Conservation (phyloP, 495 filamentous ascomycete species). For the Xylaria sp. region DNA sequence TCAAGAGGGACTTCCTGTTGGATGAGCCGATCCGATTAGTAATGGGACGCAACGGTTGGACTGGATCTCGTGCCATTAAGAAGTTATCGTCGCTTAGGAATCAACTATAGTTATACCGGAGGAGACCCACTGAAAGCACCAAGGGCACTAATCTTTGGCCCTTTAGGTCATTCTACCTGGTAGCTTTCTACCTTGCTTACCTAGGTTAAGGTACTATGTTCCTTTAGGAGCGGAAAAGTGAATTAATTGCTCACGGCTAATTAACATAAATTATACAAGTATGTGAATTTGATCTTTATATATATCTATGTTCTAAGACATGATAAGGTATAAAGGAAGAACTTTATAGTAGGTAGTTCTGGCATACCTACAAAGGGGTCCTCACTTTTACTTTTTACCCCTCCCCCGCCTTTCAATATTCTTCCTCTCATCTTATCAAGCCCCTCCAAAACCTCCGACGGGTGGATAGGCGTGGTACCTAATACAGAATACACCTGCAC, state of each 20-base stretch:
- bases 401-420: slow-evolving; percentile 10
- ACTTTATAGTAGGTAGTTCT: too few relatives aligned
- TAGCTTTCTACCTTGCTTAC: background rate
- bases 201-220: background rate
- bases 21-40: background rate
- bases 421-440: background rate
- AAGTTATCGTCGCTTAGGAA: slow-evolving; percentile 24
- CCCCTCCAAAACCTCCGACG: background rate
- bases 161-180: background rate
- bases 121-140: slow-evolving; percentile 4
- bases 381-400: slow-evolving; percentile 7
- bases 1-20: background rate
- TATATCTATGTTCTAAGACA: background rate
- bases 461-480: background rate
- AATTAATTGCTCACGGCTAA: background rate
- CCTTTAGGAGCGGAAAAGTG: background rate
- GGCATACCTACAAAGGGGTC: too few relatives aligned
- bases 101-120: background rate
- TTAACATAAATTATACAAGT: background rate
- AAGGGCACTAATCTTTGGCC: background rate
- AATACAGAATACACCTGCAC: too few relatives aligned
- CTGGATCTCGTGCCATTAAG: background rate
- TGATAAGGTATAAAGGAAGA: too few relatives aligned
- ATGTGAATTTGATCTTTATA: background rate
- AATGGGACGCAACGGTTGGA: background rate